phyloP scores from a whole-genome alignment of 441 rosid genomes.

The Populus tomentosa region DNA sequence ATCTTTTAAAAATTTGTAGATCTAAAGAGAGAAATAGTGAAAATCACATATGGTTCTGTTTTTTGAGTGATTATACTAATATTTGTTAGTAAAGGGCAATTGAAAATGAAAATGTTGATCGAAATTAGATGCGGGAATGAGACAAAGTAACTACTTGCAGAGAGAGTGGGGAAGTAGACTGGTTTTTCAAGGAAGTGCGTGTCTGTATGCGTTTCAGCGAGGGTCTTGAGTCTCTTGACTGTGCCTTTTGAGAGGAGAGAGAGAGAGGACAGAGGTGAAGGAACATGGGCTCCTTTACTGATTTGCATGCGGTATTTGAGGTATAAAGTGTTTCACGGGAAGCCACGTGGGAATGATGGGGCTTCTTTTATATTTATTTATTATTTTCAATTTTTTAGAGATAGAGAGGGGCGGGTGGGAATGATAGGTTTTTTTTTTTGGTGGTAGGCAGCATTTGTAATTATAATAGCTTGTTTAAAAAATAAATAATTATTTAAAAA shows the following conservation, averaged over 20 bases:
- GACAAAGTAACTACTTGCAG: conserved; percentile 37
- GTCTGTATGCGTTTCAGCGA: conserved; percentile 14
- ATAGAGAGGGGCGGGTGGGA: too few species aligned
- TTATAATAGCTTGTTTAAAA: too few species aligned
- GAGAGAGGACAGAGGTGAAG: neutral
- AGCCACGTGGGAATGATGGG: neutral
- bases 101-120: conserved; percentile 17
- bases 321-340: neutral
- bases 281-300: conserved; percentile 7
- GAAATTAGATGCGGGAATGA: conserved; percentile 30
- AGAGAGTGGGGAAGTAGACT: conserved; percentile 26
- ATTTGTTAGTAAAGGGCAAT: conserved; percentile 12
- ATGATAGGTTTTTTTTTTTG: too few species aligned
- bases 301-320: neutral
- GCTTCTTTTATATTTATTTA: neutral
- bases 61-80: neutral
- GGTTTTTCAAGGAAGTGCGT: conserved; percentile 21
- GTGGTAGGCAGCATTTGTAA: too few species aligned
- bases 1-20: conserved; percentile 2
- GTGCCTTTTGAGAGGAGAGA: neutral
- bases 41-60: neutral
- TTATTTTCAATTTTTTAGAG: too few species aligned
- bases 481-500: too few species aligned
- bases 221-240: neutral
- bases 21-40: conserved; percentile 7